These are phyloP conservation scores for Clitoria ternatea DNA, from an alignment of 306 rosid species.

Conservation along the genomic window DNA sequence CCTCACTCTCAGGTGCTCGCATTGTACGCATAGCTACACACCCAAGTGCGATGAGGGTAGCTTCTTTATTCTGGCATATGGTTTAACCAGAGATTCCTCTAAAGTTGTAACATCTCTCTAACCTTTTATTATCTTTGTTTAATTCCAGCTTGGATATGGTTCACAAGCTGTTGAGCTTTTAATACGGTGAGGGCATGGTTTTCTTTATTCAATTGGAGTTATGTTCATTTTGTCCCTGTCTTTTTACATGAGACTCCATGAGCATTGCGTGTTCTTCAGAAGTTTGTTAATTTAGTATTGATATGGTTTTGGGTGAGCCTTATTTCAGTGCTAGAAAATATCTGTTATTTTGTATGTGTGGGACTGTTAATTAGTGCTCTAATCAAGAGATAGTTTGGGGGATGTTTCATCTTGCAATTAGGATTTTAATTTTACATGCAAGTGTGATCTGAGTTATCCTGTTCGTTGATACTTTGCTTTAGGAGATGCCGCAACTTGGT, in stretches of 20 bases:
- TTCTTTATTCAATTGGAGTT: constrained; percentile 1
- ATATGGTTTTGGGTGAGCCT: constrained; percentile 3
- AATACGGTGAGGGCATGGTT: constrained; percentile 62
- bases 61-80: not conserved
- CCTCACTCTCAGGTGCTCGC: constrained; percentile 91
- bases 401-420: not conserved
- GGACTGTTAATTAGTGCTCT: not conserved
- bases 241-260: constrained; percentile 1
- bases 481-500: constrained; percentile 2
- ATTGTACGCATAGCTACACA: constrained; percentile 98
- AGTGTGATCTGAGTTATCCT: not conserved
- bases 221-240: constrained; percentile 5
- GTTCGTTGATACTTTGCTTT: not conserved
- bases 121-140: constrained; percentile 5
- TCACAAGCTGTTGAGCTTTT: constrained; percentile 95
- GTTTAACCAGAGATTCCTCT: constrained; percentile 16
- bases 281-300: not conserved
- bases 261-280: not conserved
- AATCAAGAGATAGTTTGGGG: not conserved
- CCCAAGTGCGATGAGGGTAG: constrained; percentile 93
- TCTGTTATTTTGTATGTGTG: not conserved
- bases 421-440: not conserved
- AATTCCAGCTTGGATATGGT: constrained; percentile 87
- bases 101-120: not conserved
- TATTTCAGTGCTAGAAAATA: constrained; percentile 3